A percentile compares a stretch with the other conserved stretches of the same genome.
Evolutionary conservation across 108 stramenopile species (phyloP).

Genomic region (Schizochytrium sp.): DNA sequence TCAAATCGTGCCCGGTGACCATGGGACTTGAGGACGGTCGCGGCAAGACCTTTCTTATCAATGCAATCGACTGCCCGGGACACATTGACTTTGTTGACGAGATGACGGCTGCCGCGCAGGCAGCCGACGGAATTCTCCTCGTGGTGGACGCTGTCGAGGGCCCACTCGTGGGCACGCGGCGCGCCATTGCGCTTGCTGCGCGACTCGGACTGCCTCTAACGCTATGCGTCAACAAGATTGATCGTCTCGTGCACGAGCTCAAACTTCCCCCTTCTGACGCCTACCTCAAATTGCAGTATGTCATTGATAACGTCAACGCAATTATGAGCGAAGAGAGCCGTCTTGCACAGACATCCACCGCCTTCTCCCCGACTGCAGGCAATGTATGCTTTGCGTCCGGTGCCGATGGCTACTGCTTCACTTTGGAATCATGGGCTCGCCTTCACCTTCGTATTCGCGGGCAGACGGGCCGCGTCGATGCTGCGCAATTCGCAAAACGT

Average conservation of each 20-base stretch:
- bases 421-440: slow-evolving; percentile 72
- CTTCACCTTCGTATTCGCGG: slow-evolving; percentile 50
- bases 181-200: slow-evolving; percentile 66
- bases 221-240: slow-evolving; percentile 81
- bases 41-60: slow-evolving; percentile 77
- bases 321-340: slow-evolving; percentile 49
- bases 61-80: slow-evolving; percentile 86
- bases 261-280: slow-evolving; percentile 88
- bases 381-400: slow-evolving; percentile 84
- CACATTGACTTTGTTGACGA: slow-evolving; percentile 91
- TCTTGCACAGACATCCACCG: neutral
- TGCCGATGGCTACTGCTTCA: slow-evolving; percentile 78
- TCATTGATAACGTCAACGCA: slow-evolving; percentile 77
- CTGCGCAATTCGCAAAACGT: slow-evolving; percentile 63
- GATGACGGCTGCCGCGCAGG: slow-evolving; percentile 69
- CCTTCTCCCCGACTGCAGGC: slow-evolving; percentile 28
- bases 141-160: slow-evolving; percentile 95
- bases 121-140: slow-evolving; percentile 74
- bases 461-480: slow-evolving; percentile 37
- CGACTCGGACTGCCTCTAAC: slow-evolving; percentile 66
- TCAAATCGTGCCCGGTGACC: slow-evolving; percentile 78
- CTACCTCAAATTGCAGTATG: slow-evolving; percentile 80
- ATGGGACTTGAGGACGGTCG: slow-evolving; percentile 67
- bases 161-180: slow-evolving; percentile 82
- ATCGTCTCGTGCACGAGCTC: slow-evolving; percentile 87